A percentile compares a stretch with the other conserved stretches of the same genome.
Conservation (phyloP, 2,329 filamentous ascomycete genomes). For the Ascomycota sp. region DNA sequence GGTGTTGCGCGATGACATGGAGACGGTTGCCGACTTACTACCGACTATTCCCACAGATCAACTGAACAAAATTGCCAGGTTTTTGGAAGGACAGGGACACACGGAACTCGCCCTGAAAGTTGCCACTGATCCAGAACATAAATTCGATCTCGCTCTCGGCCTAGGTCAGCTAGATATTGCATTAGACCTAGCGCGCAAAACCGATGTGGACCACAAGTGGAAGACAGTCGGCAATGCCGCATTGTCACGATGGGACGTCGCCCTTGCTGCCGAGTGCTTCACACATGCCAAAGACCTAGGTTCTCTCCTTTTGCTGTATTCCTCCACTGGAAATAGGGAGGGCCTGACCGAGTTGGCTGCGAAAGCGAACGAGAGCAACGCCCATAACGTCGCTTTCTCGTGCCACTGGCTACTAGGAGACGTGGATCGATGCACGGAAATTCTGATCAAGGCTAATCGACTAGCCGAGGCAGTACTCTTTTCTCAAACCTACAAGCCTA, state of each 20-base stretch:
- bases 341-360: slow-evolving; percentile 50
- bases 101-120: slow-evolving; percentile 90
- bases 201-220: slow-evolving; percentile 91
- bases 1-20: slow-evolving; percentile 81
- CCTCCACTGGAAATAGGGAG: slow-evolving; percentile 55
- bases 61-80: slow-evolving; percentile 93
- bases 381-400: slow-evolving; percentile 84
- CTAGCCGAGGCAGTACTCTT: slow-evolving; percentile 75
- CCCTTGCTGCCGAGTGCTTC: slow-evolving; percentile 81
- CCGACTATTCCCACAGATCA: slow-evolving; percentile 71
- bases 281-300: slow-evolving; percentile 74
- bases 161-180: slow-evolving; percentile 71
- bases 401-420: slow-evolving; percentile 74
- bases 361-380: slow-evolving; percentile 52
- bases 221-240: slow-evolving; percentile 90
- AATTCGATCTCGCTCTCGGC: slow-evolving; percentile 74
- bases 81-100: slow-evolving; percentile 89
- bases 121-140: slow-evolving; percentile 84
- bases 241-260: slow-evolving; percentile 64
- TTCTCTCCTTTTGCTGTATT: slow-evolving; percentile 69
- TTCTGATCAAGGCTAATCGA: slow-evolving; percentile 58
- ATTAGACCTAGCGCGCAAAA: slow-evolving; percentile 58
- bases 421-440: slow-evolving; percentile 55
- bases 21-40: slow-evolving; percentile 68
- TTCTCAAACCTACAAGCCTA: slow-evolving; percentile 87